Conservation (phyloP, 2,329 filamentous ascomycete species). For the Diaporthe caulivora region DNA sequence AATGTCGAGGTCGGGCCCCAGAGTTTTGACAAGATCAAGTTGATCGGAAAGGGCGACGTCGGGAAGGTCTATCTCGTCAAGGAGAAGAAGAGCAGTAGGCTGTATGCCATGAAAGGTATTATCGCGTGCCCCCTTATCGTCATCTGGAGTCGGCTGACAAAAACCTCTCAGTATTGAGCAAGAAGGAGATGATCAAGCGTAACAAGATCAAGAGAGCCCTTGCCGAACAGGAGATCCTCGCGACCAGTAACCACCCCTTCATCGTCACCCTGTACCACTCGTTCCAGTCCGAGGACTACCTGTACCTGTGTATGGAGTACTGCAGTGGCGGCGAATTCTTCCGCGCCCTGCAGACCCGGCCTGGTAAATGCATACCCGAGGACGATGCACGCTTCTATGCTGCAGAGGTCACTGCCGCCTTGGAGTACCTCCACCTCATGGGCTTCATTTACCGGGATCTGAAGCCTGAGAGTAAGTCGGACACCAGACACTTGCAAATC, state of each 20-base stretch:
- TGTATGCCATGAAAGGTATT: constrained; percentile 98
- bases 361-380: constrained; percentile 96
- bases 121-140: neutral
- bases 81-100: constrained; percentile 94
- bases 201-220: constrained; percentile 99
- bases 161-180: constrained; percentile 82
- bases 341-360: constrained; percentile 92
- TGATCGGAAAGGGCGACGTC: constrained; percentile 98
- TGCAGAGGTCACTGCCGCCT: constrained; percentile 93
- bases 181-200: constrained; percentile 99
- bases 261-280: constrained; percentile 99
- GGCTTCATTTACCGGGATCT: constrained; percentile 98
- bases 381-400: constrained; percentile 98
- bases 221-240: constrained; percentile 97
- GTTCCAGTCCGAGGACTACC: constrained; percentile 98
- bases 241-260: constrained; percentile 98
- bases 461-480: constrained; percentile 91
- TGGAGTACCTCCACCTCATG: constrained; percentile 98
- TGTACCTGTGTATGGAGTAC: constrained; percentile 99
- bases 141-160: constrained; percentile 51
- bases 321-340: constrained; percentile 99
- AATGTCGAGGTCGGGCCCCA: constrained; percentile 95
- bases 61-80: constrained; percentile 98
- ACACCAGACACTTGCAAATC: neutral
- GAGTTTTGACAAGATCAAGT: constrained; percentile 99